These are phyloP conservation scores for Xylaria castorea DNA, from an alignment of 495 filamentous ascomycete genomes.

Conservation along the genomic window DNA sequence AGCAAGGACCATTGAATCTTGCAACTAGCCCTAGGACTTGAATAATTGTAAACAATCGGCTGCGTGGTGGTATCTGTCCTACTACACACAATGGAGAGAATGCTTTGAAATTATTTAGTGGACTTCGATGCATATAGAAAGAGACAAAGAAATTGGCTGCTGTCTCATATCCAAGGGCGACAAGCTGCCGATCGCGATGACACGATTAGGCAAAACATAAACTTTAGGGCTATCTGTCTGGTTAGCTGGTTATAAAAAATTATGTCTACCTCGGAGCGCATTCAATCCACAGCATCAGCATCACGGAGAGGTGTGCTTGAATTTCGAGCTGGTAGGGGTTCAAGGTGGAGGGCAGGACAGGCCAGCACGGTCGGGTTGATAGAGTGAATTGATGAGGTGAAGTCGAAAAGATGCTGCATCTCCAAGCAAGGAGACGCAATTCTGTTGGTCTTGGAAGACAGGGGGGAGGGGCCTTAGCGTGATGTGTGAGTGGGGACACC, in stretches of 20 bases:
- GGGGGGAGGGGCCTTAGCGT: constrained; percentile 34
- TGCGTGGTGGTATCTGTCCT: neutral
- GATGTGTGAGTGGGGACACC: constrained; percentile 27
- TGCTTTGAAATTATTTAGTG: neutral
- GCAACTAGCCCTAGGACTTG: neutral
- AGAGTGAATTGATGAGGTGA: constrained; percentile 43
- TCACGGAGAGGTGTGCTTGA: neutral
- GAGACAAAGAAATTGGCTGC: constrained; percentile 14
- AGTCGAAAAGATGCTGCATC: constrained; percentile 45
- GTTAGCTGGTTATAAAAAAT: neutral
- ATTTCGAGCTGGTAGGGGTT: neutral
- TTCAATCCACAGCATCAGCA: neutral
- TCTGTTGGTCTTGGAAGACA: constrained; percentile 43
- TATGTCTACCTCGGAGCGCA: neutral
- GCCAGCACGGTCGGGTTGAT: constrained; percentile 19
- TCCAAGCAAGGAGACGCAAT: constrained; percentile 40
- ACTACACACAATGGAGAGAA: neutral
- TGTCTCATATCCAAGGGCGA: constrained; percentile 4
- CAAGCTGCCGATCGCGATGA: constrained; percentile 22
- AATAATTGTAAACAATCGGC: neutral
- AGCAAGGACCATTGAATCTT: neutral
- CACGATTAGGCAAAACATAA: constrained; percentile 22
- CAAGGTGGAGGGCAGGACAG: constrained; percentile 6
- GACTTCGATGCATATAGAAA: neutral
- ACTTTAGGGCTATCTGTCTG: constrained; percentile 6